Conservation (phyloP, 1,139 yeast species). For the Blastobotrys indianensis region DNA sequence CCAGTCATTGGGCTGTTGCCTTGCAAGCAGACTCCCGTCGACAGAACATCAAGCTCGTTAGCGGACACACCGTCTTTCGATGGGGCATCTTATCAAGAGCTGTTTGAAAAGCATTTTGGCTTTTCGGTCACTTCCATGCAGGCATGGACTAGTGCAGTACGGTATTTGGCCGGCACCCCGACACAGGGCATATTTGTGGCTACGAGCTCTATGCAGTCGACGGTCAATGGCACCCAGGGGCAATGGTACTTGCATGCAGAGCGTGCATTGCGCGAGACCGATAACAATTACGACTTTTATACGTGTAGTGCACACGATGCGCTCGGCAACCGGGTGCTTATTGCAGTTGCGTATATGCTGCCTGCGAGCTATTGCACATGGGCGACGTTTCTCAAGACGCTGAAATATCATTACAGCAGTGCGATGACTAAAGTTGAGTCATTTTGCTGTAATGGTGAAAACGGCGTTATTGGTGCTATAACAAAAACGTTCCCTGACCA, state of each 20-base stretch:
- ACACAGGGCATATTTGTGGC: slow-evolving; percentile 7
- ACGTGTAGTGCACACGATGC: slow-evolving; percentile 1
- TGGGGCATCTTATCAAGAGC: too few species aligned
- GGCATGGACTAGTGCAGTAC: neutral
- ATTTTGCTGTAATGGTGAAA: neutral
- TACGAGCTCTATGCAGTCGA: slow-evolving; percentile 1
- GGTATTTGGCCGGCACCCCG: neutral
- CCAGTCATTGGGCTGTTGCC: too few species aligned
- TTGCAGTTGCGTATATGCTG: slow-evolving; percentile 5
- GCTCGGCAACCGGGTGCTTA: neutral
- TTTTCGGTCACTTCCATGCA: neutral
- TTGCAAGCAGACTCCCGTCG: too few species aligned
- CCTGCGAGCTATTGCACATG: neutral
- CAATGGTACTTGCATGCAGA: slow-evolving; percentile 7
- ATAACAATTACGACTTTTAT: neutral
- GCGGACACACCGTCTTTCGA: too few species aligned
- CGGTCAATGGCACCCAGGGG: neutral
- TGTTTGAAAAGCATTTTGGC: neutral
- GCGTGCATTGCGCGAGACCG: neutral
- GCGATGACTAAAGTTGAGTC: neutral
- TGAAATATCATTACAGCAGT: neutral
- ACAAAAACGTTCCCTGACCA: slow-evolving; percentile 1
- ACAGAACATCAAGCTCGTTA: too few species aligned
- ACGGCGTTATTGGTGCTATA: slow-evolving; percentile 2
- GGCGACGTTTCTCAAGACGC: slow-evolving; percentile 1